phyloP scores from a whole-genome alignment of 371 early-diverging fungal species.

The Lichtheimia hyalospora region DNA sequence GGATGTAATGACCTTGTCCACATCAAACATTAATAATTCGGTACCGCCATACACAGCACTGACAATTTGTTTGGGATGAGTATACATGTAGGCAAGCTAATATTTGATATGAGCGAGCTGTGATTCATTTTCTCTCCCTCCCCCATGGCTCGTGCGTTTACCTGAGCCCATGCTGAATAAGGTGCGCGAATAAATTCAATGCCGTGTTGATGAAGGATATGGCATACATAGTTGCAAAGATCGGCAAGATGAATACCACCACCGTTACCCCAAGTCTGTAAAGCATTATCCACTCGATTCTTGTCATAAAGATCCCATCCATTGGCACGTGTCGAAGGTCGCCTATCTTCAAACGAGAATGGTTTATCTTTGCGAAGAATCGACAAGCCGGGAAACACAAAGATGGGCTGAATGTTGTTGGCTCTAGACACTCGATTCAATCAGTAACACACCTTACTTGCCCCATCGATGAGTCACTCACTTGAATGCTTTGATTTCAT shows the following conservation, averaged over 20 bases:
- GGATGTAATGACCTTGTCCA: constrained; percentile 72
- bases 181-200: constrained; percentile 83
- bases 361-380: constrained; percentile 75
- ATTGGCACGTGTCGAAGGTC: constrained; percentile 60
- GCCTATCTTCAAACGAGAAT: constrained; percentile 63
- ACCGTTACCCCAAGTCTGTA: constrained; percentile 57
- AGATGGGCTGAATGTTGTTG: constrained; percentile 68
- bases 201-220: constrained; percentile 61
- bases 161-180: constrained; percentile 82
- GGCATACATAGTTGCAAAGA: constrained; percentile 68
- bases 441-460: background rate
- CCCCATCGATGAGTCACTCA: constrained; percentile 16
- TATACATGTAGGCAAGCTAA: constrained; percentile 75
- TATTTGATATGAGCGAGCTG: background rate
- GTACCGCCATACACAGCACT: constrained; percentile 73
- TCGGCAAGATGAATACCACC: constrained; percentile 63
- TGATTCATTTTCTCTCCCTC: background rate
- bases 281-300: constrained; percentile 62
- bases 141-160: constrained; percentile 14
- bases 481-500: constrained; percentile 67
- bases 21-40: constrained; percentile 78
- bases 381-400: constrained; percentile 78
- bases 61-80: constrained; percentile 67
- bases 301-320: constrained; percentile 78
- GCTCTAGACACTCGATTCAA: constrained; percentile 27